A percentile compares a stretch with the other conserved stretches of the same genome.
These are phyloP conservation scores for Agastache rugosa DNA, from an alignment of 257 asterid genomes.

Conservation along the genomic window DNA sequence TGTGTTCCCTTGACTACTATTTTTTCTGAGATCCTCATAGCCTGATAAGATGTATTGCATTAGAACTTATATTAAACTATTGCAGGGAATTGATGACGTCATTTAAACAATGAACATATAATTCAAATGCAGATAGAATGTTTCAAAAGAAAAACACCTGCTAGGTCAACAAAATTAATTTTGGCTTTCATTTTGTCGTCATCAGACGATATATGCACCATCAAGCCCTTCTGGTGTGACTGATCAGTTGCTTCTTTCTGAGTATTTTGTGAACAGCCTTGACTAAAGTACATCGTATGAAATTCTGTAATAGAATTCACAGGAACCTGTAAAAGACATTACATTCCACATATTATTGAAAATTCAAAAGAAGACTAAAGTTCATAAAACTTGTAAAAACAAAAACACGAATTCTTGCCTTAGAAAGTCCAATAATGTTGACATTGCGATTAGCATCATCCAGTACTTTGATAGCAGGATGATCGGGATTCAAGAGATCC, in stretches of 20 bases:
- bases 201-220: constrained; percentile 56
- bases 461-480: constrained; percentile 60
- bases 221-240: constrained; percentile 64
- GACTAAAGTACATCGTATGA: constrained; percentile 45
- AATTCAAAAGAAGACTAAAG: not conserved
- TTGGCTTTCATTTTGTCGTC: constrained; percentile 48
- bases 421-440: constrained; percentile 81
- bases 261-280: constrained; percentile 37
- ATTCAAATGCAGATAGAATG: not conserved
- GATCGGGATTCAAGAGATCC: constrained; percentile 70
- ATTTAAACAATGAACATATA: not conserved
- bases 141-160: constrained; percentile 53
- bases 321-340: constrained; percentile 50
- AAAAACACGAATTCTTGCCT: constrained; percentile 49
- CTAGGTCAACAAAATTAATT: constrained; percentile 87
- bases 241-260: constrained; percentile 50
- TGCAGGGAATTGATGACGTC: not conserved
- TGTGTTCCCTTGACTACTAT: constrained; percentile 55
- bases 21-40: constrained; percentile 75
- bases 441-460: constrained; percentile 73
- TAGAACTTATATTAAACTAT: constrained; percentile 10
- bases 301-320: constrained; percentile 64
- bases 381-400: not conserved
- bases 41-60: constrained; percentile 49
- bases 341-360: constrained; percentile 10